Evolutionary conservation across 2,329 filamentous ascomycete genomes (phyloP).

Genomic region (Hymenoscyphus linearis): DNA sequence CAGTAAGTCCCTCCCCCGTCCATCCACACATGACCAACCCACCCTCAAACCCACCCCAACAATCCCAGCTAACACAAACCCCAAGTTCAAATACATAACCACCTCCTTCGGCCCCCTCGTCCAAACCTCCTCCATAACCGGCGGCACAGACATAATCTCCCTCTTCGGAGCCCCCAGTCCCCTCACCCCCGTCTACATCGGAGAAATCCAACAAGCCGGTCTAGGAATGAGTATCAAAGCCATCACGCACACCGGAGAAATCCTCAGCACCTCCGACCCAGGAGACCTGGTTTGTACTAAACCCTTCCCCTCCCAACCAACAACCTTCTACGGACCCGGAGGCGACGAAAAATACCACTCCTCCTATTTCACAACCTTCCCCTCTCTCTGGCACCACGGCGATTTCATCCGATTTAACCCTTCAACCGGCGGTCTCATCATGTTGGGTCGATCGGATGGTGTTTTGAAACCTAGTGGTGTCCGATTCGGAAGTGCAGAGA

Average conservation of each 20-base stretch:
- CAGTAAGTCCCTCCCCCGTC: slow-evolving; percentile 52
- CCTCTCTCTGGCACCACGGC: slow-evolving; percentile 81
- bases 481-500: slow-evolving; percentile 88
- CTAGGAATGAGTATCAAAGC: slow-evolving; percentile 72
- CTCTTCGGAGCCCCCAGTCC: slow-evolving; percentile 85
- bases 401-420: slow-evolving; percentile 77
- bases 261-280: slow-evolving; percentile 52
- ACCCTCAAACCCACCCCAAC: neutral
- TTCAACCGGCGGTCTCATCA: slow-evolving; percentile 70
- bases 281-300: slow-evolving; percentile 84
- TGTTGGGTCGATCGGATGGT: slow-evolving; percentile 89
- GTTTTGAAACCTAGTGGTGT: slow-evolving; percentile 90
- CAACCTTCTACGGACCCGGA: slow-evolving; percentile 75
- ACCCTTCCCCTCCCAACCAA: slow-evolving; percentile 86
- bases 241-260: slow-evolving; percentile 44
- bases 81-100: slow-evolving; percentile 65
- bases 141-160: slow-evolving; percentile 94
- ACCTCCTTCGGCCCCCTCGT: slow-evolving; percentile 71
- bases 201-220: slow-evolving; percentile 72
- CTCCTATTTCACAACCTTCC: slow-evolving; percentile 85
- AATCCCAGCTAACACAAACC: neutral
- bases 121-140: slow-evolving; percentile 89
- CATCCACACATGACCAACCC: too few relatives aligned
- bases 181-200: slow-evolving; percentile 63
- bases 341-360: slow-evolving; percentile 61